Percentiles rank a stretch among this genome's conserved stretches.
Evolutionary conservation across 2,329 filamentous ascomycete genomes (phyloP).

Genomic region (Hypoxylon sp.): DNA sequence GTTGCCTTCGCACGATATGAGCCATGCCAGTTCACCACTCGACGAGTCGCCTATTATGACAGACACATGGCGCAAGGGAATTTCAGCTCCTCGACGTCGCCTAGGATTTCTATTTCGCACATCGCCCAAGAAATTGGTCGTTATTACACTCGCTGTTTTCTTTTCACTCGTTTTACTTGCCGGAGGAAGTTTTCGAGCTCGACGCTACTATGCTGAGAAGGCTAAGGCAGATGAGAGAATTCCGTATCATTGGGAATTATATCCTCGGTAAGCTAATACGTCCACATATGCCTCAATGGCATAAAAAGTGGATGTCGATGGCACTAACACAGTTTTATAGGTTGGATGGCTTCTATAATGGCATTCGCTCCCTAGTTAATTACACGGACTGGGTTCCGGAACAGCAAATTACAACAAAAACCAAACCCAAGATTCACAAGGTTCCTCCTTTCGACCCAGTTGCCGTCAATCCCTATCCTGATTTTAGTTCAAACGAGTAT

Average conservation of each 20-base stretch:
- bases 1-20: conserved; percentile 48
- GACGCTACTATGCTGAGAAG: conserved; percentile 37
- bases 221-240: conserved; percentile 37
- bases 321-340: conserved; percentile 40
- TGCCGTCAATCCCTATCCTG: conserved; percentile 50
- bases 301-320: conserved; percentile 6
- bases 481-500: conserved; percentile 50
- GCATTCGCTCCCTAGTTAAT: conserved; percentile 50
- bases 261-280: conserved; percentile 47
- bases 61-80: conserved; percentile 42
- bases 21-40: conserved; percentile 41
- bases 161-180: conserved; percentile 45
- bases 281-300: conserved; percentile 10
- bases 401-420: conserved; percentile 44
- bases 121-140: conserved; percentile 47
- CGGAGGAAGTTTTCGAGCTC: conserved; percentile 44
- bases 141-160: conserved; percentile 43
- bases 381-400: conserved; percentile 52
- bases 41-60: conserved; percentile 43
- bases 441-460: conserved; percentile 49
- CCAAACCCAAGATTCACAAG: conserved; percentile 46
- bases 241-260: conserved; percentile 50
- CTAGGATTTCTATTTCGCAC: conserved; percentile 44
- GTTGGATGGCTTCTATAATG: conserved; percentile 51
- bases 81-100: conserved; percentile 39